phyloP scores from a whole-genome alignment of 2,329 filamentous ascomycete genomes.

The Monosporascus sp. region DNA sequence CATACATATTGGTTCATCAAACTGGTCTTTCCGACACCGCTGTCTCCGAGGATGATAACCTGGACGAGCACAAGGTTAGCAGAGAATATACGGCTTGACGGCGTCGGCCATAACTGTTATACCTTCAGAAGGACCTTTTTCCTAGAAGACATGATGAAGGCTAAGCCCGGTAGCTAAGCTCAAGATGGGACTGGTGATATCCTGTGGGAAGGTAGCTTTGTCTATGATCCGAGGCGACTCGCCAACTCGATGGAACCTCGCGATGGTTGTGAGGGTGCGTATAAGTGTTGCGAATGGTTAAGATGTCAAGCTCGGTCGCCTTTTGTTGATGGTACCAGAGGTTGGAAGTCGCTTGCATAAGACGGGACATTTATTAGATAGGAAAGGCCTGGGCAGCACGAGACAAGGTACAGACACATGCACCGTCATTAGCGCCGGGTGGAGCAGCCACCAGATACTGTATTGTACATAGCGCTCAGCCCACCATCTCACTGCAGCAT shows the following conservation, averaged over 20 bases:
- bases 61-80: slow-evolving; percentile 33
- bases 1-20: slow-evolving; percentile 99
- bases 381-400: neutral
- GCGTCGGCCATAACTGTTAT: slow-evolving; percentile 15
- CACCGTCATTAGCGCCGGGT: too few relatives aligned
- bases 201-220: neutral
- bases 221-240: neutral
- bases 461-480: too few relatives aligned
- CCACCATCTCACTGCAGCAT: too few relatives aligned
- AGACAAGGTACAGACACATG: neutral
- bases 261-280: neutral
- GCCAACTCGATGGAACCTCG: neutral
- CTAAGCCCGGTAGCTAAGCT: slow-evolving; percentile 6
- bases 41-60: slow-evolving; percentile 99
- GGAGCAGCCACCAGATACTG: too few relatives aligned
- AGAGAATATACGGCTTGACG: neutral
- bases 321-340: neutral
- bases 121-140: slow-evolving; percentile 94
- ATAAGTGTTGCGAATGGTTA: neutral
- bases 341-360: neutral
- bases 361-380: neutral
- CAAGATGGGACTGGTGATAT: neutral
- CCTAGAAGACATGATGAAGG: slow-evolving; percentile 62
- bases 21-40: slow-evolving; percentile 97
- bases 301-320: neutral